Conservation (phyloP, 257 asterid species). For the Nicotiana sylvestris region DNA sequence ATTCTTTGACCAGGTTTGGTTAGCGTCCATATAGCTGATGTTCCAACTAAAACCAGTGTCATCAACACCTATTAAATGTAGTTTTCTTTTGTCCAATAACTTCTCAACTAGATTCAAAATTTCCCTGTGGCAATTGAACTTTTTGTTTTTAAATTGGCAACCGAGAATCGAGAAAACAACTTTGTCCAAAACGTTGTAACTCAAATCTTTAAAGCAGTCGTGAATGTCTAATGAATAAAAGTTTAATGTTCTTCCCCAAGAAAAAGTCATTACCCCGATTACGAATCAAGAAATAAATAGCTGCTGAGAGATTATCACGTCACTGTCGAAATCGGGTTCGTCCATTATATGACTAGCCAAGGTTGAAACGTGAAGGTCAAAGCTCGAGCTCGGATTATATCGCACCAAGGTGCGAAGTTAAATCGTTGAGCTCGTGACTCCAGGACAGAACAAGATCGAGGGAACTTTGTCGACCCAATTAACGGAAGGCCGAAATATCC, state of each 20-base stretch:
- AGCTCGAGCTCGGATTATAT: too few relatives aligned
- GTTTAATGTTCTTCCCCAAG: constrained; percentile 43
- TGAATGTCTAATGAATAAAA: constrained; percentile 55
- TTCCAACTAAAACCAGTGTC: constrained; percentile 44
- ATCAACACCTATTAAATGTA: constrained; percentile 38
- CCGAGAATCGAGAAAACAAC: constrained; percentile 30
- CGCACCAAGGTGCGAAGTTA: too few relatives aligned
- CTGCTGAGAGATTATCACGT: too few relatives aligned
- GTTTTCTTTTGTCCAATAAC: constrained; percentile 37
- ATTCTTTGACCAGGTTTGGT: constrained; percentile 25
- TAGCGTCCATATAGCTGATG: constrained; percentile 24
- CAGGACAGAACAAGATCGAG: too few relatives aligned
- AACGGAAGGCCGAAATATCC: too few relatives aligned
- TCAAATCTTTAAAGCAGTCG: constrained; percentile 48
- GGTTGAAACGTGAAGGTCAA: too few relatives aligned
- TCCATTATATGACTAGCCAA: too few relatives aligned
- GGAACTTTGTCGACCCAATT: too few relatives aligned
- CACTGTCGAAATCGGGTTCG: too few relatives aligned
- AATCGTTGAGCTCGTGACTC: too few relatives aligned
- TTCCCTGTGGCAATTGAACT: constrained; percentile 27
- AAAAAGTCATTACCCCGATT: background rate
- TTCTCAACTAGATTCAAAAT: constrained; percentile 44
- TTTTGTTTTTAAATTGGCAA: constrained; percentile 27
- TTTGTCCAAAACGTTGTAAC: constrained; percentile 32
- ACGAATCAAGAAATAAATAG: too few relatives aligned